Evolutionary conservation across 2,329 filamentous ascomycete genomes (phyloP), one percentile per base, ranked within the genome.

Genomic region (Colletotrichum sp.): DNA sequence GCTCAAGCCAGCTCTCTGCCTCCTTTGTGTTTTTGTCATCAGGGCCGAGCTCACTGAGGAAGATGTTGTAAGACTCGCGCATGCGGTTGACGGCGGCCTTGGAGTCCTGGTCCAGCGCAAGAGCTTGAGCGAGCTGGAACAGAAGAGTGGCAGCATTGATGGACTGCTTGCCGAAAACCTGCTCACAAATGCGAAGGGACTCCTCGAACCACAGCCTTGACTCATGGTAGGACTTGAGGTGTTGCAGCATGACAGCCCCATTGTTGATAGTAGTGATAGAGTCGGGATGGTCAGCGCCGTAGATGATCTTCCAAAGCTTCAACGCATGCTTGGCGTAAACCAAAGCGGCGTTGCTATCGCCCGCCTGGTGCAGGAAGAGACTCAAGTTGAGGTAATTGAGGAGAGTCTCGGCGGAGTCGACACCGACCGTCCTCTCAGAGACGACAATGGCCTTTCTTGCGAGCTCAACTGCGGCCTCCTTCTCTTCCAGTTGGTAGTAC

Each of bases 201-300:
- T 95, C 94, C 85, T 99, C 97, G 82, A 99, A 99, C 97, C 97
- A 99, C 77, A 96, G 90, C 67, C 97, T 94, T 61, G 96, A 99
- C 86, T 98, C 95, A 80, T 96, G 94, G 87, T 98, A 99, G 77
- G 94, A 93, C 89, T 99, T 98, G 80, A 98, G 91, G 72, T 96
- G 93, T 86, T 99, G 97, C 74, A 99, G 92, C 97, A 99, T 99
- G 76, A 99, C 97, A 9, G 97, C 97, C 24, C 95, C 96, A 82
- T 99, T 99, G 91, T 99, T 99, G 86, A 99, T 94, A 18, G 97
- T 99, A 10, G 98, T 99, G 86, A 99, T 98, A 10, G 96, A 98
- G 86, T 99, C 97, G 5, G 97, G 97, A 86, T 99, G 97, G 81
- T 95, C 94, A 34, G 94, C 89, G 36, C 97, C 97, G 83, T 98